Conservation (phyloP, 2,329 filamentous ascomycete genomes). For the Apiospora koreana region DNA sequence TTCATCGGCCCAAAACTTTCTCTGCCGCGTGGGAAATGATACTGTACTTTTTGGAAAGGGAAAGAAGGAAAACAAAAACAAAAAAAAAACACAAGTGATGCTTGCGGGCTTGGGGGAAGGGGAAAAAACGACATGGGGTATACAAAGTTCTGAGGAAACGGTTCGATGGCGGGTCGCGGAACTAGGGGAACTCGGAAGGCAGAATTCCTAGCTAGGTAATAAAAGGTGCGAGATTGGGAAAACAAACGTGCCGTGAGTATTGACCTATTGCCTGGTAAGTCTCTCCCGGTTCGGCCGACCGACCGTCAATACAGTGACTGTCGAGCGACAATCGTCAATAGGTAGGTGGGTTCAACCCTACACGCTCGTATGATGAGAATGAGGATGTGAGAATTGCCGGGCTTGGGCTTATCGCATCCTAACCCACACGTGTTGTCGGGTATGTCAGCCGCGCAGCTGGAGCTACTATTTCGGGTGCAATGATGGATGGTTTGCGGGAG, state of each 20-base stretch:
- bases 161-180: slow-evolving; percentile 23
- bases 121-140: slow-evolving; percentile 7
- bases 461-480: background rate
- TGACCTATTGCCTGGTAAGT: background rate
- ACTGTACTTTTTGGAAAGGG: too few relatives aligned
- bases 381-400: background rate
- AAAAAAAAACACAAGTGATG: background rate
- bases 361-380: background rate
- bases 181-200: slow-evolving; percentile 32
- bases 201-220: slow-evolving; percentile 11
- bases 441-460: background rate
- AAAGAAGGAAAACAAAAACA: too few relatives aligned
- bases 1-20: background rate
- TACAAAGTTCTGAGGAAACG: slow-evolving; percentile 3
- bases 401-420: background rate
- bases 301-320: background rate
- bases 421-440: background rate
- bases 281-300: background rate
- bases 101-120: background rate
- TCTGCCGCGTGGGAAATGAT: slow-evolving; percentile 4
- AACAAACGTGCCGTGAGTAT: background rate
- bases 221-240: slow-evolving; percentile 8
- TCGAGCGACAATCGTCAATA: background rate
- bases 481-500: slow-evolving; percentile 2
- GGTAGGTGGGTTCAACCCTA: background rate